These are phyloP conservation scores for Circinella minor DNA, from an alignment of 371 early-diverging fungal species.

Conservation along the genomic window DNA sequence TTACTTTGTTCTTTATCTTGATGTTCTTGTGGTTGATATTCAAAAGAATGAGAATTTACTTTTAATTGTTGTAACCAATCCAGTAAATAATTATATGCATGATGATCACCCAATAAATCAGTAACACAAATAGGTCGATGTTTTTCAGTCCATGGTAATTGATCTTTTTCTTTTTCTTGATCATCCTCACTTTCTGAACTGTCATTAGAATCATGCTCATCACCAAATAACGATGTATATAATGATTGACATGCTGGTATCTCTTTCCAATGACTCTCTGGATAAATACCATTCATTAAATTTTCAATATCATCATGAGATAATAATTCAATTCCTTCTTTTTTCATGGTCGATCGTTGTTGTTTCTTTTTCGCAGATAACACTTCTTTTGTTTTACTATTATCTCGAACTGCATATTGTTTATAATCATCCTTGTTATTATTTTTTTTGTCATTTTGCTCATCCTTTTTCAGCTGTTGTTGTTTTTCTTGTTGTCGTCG, in stretches of 20 bases:
- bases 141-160: conserved; percentile 36
- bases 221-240: not conserved
- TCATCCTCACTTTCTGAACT: not conserved
- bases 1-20: too few species aligned
- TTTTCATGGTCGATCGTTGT: not conserved
- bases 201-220: not conserved
- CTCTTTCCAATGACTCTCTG: not conserved
- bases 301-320: not conserved
- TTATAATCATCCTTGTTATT: not conserved
- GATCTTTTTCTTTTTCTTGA: not conserved
- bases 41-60: conserved; percentile 1
- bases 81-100: conserved; percentile 18
- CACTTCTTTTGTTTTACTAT: not conserved
- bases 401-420: not conserved
- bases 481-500: not conserved
- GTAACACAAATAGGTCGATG: conserved; percentile 29
- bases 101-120: conserved; percentile 21
- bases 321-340: not conserved
- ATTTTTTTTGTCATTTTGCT: not conserved
- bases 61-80: conserved; percentile 36
- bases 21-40: too few species aligned
- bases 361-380: not conserved
- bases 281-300: conserved; percentile 12
- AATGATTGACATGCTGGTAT: conserved; percentile 13
- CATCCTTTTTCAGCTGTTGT: not conserved